Evolutionary conservation across 2,329 filamentous ascomycete genomes (phyloP), one percentile per base, ranked within the genome.

Genomic region (Exophiala spinifera): DNA sequence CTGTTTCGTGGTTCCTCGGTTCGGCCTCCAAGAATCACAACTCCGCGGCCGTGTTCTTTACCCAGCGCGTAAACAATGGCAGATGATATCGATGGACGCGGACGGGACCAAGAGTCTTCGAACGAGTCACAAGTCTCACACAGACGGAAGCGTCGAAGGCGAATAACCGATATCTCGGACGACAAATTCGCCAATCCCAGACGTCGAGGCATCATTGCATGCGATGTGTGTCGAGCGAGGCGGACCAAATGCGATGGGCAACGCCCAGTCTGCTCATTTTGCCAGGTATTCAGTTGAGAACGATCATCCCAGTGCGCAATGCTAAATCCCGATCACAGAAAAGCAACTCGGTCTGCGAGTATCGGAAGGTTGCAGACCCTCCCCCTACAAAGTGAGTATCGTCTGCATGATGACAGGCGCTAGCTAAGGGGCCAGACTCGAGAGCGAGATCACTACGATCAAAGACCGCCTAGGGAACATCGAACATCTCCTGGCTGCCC

Each of bases 211-310:
- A 59, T 36, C 47, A 55, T 62, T 14, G 63, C 63, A 10, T 65
- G 63, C 52, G 56, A 64, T 15, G 50, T 51, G 17, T 65, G 63
- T 49, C 56, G 63, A 13, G 57, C 58, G 20, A 51, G 62, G 50
- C 56, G 63, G 34, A 64, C 61, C 28, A 65, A 64, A 53, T 65
- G 63, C 52, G 63, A 65, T 44, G 56, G 56, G 8, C 58, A 57
- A 19, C 60, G 55, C 43, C 63, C 63, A 33, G 37, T 46, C 6
- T 65, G 63, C 52, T 48, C 51, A 34, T 61, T 55, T 17, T 65
- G 63, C 39, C 54, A 51, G n/a, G 49, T 34, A n/a, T 61, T 56
- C 42, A 56, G 47, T 11, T 40, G 21, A 5, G n/a, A 17, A 14
- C 17, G 11, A 17, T n/a, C 11, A 43, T 23, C 40, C 8, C 17